A percentile compares a stretch with the other conserved stretches of the same genome.
Conservation (phyloP, 2,329 filamentous ascomycete genomes). For the Dactylellina drechsleri region DNA sequence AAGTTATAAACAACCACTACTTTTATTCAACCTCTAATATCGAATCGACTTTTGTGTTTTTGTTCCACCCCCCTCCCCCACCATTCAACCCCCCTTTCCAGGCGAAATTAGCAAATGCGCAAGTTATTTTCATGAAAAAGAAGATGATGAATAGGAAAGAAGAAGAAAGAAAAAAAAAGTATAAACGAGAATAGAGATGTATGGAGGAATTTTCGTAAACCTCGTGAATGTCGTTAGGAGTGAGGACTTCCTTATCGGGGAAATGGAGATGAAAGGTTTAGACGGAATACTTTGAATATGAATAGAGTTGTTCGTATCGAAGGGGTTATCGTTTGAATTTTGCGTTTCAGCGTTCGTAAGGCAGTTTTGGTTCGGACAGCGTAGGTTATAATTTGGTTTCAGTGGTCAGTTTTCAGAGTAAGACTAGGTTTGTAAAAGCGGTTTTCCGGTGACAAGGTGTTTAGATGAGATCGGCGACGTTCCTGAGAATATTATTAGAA, state of each 20-base stretch:
- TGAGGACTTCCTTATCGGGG: background rate
- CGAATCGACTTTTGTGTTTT: conserved; percentile 37
- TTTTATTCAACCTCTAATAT: conserved; percentile 45
- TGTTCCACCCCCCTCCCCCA: too few species aligned
- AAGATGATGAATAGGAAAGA: conserved; percentile 6
- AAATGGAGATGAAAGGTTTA: too few species aligned
- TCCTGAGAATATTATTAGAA: conserved; percentile 60
- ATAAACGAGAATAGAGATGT: conserved; percentile 24
- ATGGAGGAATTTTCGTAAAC: background rate
- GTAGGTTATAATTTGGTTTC: background rate
- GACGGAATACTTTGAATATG: background rate
- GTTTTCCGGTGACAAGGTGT: conserved; percentile 9
- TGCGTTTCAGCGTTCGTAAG: conserved; percentile 1
- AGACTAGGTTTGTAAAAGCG: background rate
- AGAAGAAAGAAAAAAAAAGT: conserved; percentile 26
- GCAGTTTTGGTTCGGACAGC: conserved; percentile 1
- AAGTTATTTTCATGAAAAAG: conserved; percentile 33
- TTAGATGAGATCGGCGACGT: conserved; percentile 80
- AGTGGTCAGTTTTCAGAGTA: conserved; percentile 4
- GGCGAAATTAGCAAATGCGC: conserved; percentile 26
- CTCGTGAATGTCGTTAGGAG: background rate
- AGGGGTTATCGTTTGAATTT: background rate
- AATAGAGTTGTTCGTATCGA: background rate
- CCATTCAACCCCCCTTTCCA: conserved; percentile 16
- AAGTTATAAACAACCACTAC: conserved; percentile 21